phyloP scores from a whole-genome alignment of 1,139 yeast genomes.

The Saccharomycopsis hybrid region DNA sequence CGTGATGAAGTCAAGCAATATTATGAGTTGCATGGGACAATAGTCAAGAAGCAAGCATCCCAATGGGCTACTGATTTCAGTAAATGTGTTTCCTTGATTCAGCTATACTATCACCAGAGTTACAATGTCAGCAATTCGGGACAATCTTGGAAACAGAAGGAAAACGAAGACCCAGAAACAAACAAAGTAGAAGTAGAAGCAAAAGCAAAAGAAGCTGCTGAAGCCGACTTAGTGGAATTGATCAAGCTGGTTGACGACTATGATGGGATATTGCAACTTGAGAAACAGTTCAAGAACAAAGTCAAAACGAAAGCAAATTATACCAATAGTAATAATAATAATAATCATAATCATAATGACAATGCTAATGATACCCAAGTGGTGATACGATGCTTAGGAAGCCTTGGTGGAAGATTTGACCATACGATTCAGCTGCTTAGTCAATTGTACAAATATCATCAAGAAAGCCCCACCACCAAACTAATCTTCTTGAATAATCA shows the following conservation, averaged over 20 bases:
- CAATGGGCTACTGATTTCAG: conserved; percentile 80
- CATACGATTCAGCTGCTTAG: conserved; percentile 80
- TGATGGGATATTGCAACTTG: conserved; percentile 22
- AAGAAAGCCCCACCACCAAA: conserved; percentile 28
- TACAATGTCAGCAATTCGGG: too few relatives aligned
- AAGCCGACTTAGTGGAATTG: neutral
- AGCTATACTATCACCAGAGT: conserved; percentile 26
- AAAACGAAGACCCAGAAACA: neutral
- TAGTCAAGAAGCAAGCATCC: conserved; percentile 50
- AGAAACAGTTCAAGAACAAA: conserved; percentile 30
- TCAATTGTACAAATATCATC: conserved; percentile 41
- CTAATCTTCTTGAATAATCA: conserved; percentile 32
- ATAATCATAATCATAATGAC: conserved; percentile 27
- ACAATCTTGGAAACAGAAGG: neutral
- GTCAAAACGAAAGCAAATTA: neutral
- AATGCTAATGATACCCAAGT: conserved; percentile 28
- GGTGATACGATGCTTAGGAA: conserved; percentile 47
- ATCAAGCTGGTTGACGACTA: conserved; percentile 5
- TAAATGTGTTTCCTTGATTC: conserved; percentile 48
- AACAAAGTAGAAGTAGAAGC: neutral
- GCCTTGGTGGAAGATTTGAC: conserved; percentile 88
- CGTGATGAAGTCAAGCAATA: conserved; percentile 40
- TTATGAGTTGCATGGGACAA: conserved; percentile 44
- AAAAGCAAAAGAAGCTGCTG: neutral
- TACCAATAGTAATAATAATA: too few relatives aligned